phyloP scores from a whole-genome alignment of 192 early-diverging fungal genomes.

The Linnemannia exigua region DNA sequence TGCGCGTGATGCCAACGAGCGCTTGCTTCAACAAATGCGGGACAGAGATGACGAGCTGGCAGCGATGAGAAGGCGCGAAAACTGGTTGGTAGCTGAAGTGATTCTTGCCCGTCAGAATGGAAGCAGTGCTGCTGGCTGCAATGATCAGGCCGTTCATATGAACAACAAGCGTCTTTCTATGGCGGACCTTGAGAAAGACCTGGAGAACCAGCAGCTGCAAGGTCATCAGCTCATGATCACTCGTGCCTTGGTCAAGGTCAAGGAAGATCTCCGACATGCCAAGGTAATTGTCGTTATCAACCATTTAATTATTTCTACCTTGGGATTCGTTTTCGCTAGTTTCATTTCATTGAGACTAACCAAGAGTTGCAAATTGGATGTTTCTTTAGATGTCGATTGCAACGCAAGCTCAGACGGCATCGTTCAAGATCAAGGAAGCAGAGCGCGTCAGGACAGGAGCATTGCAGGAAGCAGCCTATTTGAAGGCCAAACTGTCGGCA shows the following conservation, averaged over 20 bases:
- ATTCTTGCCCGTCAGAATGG: slow-evolving; percentile 25
- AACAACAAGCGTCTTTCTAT: slow-evolving; percentile 37
- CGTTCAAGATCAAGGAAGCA: slow-evolving; percentile 62
- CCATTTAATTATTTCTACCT: neutral
- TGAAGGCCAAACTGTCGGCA: slow-evolving; percentile 65
- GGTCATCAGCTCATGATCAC: slow-evolving; percentile 63
- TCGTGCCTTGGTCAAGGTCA: slow-evolving; percentile 59
- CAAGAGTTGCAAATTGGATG: no score
- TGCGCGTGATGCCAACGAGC: slow-evolving; percentile 10
- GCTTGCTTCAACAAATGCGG: slow-evolving; percentile 20
- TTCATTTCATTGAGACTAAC: neutral
- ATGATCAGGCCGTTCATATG: neutral
- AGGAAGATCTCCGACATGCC: slow-evolving; percentile 61
- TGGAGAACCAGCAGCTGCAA: slow-evolving; percentile 52
- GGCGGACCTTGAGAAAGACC: slow-evolving; percentile 32
- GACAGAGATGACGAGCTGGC: slow-evolving; percentile 37
- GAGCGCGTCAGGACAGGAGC: slow-evolving; percentile 67
- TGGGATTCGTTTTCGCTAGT: neutral
- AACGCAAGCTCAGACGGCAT: slow-evolving; percentile 62
- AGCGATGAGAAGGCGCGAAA: slow-evolving; percentile 30
- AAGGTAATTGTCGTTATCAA: slow-evolving; percentile 21
- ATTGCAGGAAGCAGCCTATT: slow-evolving; percentile 68
- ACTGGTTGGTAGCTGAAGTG: slow-evolving; percentile 50
- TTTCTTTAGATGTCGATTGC: slow-evolving; percentile 50
- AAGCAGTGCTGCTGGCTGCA: neutral